Conservation (phyloP, 495 filamentous ascomycete species). For the Hyphodiscus hymeniophilus region DNA sequence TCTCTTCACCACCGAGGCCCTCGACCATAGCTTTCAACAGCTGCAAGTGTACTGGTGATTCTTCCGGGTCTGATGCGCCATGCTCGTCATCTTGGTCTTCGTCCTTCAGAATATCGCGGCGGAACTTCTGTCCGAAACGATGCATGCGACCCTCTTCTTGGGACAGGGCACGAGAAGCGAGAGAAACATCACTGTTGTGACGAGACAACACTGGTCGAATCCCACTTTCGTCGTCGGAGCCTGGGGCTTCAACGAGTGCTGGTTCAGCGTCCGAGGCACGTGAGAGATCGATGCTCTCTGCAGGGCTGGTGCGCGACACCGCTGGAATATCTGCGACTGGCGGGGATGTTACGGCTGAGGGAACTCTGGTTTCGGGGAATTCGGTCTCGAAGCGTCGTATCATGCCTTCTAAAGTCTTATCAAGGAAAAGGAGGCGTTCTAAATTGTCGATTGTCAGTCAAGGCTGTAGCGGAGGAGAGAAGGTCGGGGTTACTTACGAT, state of each 20-base stretch:
- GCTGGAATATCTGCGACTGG: constrained; percentile 13
- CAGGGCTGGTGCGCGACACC: constrained; percentile 3
- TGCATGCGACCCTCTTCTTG: constrained; percentile 87
- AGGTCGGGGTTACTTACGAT: constrained; percentile 51
- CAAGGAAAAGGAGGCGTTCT: constrained; percentile 84
- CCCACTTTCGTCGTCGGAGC: constrained; percentile 32
- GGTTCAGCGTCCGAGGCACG: constrained; percentile 30
- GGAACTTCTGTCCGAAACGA: constrained; percentile 73
- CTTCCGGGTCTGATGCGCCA: constrained; percentile 32
- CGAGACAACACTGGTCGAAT: constrained; percentile 47
- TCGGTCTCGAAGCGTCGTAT: constrained; percentile 94
- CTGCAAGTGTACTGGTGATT: constrained; percentile 48
- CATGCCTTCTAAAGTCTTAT: constrained; percentile 79
- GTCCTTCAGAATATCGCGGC: constrained; percentile 54
- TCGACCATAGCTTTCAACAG: constrained; percentile 56
- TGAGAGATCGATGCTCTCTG: constrained; percentile 35
- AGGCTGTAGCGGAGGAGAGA: not conserved
- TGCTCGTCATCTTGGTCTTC: constrained; percentile 36
- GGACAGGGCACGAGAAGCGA: constrained; percentile 68
- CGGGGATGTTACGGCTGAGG: constrained; percentile 13
- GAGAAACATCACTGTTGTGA: constrained; percentile 68
- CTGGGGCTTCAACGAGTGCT: constrained; percentile 25
- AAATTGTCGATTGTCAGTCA: constrained; percentile 19
- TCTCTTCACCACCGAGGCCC: constrained; percentile 51
- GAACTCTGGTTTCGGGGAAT: constrained; percentile 78